Conservation (phyloP, 140 eudicot genomes). For the Oenanthe javanica region DNA sequence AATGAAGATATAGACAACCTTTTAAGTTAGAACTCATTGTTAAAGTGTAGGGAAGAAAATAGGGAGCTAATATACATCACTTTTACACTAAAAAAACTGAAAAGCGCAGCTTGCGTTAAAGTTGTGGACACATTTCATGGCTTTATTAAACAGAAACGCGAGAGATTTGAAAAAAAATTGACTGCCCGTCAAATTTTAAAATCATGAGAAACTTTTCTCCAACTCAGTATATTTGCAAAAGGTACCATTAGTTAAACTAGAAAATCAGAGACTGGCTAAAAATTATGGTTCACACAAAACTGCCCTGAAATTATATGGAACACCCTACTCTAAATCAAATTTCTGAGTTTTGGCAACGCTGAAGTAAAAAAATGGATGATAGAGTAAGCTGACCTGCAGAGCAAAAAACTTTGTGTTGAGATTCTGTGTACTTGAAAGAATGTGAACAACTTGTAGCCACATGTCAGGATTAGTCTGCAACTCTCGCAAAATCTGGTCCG, state of each 20-base stretch:
- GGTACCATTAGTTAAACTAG: background rate
- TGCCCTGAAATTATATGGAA: background rate
- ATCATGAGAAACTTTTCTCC: background rate
- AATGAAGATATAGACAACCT: too few relatives aligned
- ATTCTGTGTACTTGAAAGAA: slow-evolving; percentile 69
- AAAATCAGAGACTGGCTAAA: background rate
- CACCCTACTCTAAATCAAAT: background rate
- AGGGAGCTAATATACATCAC: too few relatives aligned
- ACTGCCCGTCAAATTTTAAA: too few relatives aligned
- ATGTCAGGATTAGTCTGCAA: slow-evolving; percentile 89
- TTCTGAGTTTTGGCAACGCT: background rate
- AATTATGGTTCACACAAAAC: background rate
- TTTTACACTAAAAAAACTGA: too few relatives aligned
- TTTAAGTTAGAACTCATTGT: too few relatives aligned
- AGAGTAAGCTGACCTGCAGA: slow-evolving; percentile 58
- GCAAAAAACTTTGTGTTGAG: slow-evolving; percentile 91
- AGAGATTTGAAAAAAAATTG: too few relatives aligned
- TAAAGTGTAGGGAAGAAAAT: too few relatives aligned
- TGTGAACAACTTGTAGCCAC: slow-evolving; percentile 99
- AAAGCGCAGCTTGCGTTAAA: too few relatives aligned
- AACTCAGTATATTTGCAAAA: too few relatives aligned
- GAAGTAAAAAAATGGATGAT: background rate
- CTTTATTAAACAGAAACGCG: too few relatives aligned
- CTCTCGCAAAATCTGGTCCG: slow-evolving; percentile 85
- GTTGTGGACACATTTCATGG: too few relatives aligned